Percentiles rank a stretch among this genome's conserved stretches.
Conservation (phyloP, 2,329 filamentous ascomycete species). For the Diaporthe longicolla region DNA sequence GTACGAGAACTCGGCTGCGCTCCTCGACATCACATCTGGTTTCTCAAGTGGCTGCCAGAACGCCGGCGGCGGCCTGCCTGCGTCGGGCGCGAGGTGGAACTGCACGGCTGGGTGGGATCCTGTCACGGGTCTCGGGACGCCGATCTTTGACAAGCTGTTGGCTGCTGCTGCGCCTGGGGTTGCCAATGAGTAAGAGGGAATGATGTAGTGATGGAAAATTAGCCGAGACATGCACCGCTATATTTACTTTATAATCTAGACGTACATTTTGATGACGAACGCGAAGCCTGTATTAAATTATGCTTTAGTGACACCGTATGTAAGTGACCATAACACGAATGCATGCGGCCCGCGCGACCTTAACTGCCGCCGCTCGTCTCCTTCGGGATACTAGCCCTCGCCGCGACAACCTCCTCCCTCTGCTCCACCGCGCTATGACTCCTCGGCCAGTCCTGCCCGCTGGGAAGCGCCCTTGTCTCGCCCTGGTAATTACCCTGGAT, state of each 20-base stretch:
- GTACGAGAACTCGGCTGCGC: constrained; percentile 51
- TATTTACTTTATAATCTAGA: neutral
- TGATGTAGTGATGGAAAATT: neutral
- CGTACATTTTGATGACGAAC: too few species aligned
- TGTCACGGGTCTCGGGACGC: constrained; percentile 41
- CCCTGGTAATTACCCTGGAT: neutral
- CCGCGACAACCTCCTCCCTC: neutral
- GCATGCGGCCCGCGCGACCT: too few species aligned
- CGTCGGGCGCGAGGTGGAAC: constrained; percentile 37
- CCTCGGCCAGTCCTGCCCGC: constrained; percentile 13
- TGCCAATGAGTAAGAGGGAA: constrained; percentile 16
- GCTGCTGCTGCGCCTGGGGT: constrained; percentile 37
- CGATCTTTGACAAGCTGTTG: constrained; percentile 38
- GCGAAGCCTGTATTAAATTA: too few species aligned
- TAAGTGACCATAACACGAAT: too few species aligned
- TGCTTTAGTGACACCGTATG: too few species aligned
- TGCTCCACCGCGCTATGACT: neutral
- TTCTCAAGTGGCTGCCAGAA: constrained; percentile 35
- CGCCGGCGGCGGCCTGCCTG: constrained; percentile 27
- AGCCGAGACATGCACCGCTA: too few species aligned
- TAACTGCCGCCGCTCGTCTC: neutral
- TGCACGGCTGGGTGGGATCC: constrained; percentile 60
- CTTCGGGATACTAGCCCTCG: neutral
- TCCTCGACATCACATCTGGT: constrained; percentile 50
- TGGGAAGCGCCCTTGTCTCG: constrained; percentile 23